Base-by-base conservation (phyloP, 768 basidiomycete genomes). In the Lactarius sp. region DNA sequence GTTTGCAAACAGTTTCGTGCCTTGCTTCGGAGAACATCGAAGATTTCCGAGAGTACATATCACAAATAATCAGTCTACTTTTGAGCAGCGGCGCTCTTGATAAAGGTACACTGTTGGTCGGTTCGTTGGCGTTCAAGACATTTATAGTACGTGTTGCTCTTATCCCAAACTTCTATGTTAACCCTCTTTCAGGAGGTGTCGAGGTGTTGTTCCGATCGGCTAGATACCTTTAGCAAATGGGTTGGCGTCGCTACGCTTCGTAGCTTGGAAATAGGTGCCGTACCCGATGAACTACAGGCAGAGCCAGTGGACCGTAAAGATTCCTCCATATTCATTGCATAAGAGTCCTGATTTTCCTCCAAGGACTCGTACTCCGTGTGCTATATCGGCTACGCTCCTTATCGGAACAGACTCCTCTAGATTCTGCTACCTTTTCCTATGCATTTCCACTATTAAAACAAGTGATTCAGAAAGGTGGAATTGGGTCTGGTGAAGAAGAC, bases 211-310 rank as follows among this genome's bases (percentile, higher is more conserved):
- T 90, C 93, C 0, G 86, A 85, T 18, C 82, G 94, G 18, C 75
- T 98, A 12, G 87, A 84, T 14, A 79, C 77, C 2, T 81, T 89
- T 69, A 74, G 85, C 10, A 79, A 79, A 51, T 91, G 90, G 85
- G 76, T 94, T 6, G 92, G 90, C 5, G 81, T 97, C 41, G 93
- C 95, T 0, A 88, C 91, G 1, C 77, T 98, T 49, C 81, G 97
- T 59, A 85, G 85, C 66, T 75, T 88, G 51, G 81, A 86, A 27
- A 78, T 88, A 13, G 76, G 78, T 2, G 77, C 83, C 2, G 80
- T 98, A 0, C 90, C 92, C 0, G 84, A 86, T 63, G 86, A 90
- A 42, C 77, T 90, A 64, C 80, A 81, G 44, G 82, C 81, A 0
- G 96, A 98, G 71, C 83, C 82, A 0, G 72, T 95, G 37, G 81